Conservation (phyloP, 176 grass and related monocot species). For the Stipa capillata region DNA sequence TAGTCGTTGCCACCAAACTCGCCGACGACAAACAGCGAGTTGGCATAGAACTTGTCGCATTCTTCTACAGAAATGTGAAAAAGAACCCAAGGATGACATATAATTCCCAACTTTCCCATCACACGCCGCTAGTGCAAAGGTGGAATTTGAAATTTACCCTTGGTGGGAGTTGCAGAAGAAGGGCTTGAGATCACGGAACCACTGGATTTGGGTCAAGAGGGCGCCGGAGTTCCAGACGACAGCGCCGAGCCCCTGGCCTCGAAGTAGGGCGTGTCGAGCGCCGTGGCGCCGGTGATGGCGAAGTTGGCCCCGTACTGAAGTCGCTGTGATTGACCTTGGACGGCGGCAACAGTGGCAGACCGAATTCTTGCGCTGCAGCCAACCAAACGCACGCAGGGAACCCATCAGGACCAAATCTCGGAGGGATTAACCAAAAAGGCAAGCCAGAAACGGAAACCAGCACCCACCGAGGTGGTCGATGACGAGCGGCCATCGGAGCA, state of each 20-base stretch:
- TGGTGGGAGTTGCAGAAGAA: conserved; percentile 51
- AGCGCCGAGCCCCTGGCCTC: conserved; percentile 37
- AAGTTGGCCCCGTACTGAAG: conserved; percentile 67
- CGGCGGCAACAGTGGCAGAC: conserved; percentile 29
- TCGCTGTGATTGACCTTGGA: conserved; percentile 36
- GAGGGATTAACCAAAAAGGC: not conserved
- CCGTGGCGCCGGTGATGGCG: conserved; percentile 86
- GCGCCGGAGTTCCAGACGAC: conserved; percentile 74
- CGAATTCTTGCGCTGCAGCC: conserved; percentile 51
- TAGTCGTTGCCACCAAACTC: conserved; percentile 83
- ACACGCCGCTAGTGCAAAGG: not conserved
- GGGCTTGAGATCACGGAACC: conserved; percentile 81
- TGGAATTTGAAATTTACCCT: conserved; percentile 29
- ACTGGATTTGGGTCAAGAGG: conserved; percentile 80
- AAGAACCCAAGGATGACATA: not conserved
- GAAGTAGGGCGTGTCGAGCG: conserved; percentile 74
- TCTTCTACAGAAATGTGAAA: conserved; percentile 16
- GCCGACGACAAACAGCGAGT: conserved; percentile 55
- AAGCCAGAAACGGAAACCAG: not conserved
- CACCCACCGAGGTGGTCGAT: conserved; percentile 72
- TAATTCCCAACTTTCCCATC: not conserved
- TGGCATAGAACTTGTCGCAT: conserved; percentile 52
- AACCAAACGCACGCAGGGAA: conserved; percentile 8
- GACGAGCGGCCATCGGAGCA: conserved; percentile 89
- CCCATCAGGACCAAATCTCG: conserved; percentile 18